A percentile compares a stretch with the other conserved stretches of the same genome.
Conservation (phyloP, 2,329 filamentous ascomycete genomes). For the Aspergillus alliaceus region DNA sequence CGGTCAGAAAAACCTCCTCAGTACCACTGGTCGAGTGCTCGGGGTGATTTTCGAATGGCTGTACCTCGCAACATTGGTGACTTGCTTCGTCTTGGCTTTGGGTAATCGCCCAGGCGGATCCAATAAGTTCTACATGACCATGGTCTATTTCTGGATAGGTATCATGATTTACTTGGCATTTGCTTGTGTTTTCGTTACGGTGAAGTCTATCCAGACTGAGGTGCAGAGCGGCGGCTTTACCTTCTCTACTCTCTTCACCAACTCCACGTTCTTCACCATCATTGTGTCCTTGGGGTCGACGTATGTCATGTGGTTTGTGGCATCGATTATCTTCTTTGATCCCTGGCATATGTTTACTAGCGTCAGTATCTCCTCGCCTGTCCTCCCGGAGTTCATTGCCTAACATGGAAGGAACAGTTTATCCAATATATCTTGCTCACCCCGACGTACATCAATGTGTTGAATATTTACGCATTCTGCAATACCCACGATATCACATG, state of each 20-base stretch:
- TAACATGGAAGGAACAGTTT: conserved; percentile 53
- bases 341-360: conserved; percentile 99
- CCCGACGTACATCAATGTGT: conserved; percentile 95
- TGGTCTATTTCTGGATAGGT: conserved; percentile 97
- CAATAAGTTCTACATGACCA: conserved; percentile 89
- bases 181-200: conserved; percentile 90
- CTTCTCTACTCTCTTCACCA: conserved; percentile 74
- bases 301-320: conserved; percentile 88
- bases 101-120: conserved; percentile 94
- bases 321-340: conserved; percentile 92
- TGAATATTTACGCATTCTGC: conserved; percentile 99
- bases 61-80: conserved; percentile 86
- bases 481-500: conserved; percentile 97
- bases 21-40: conserved; percentile 74
- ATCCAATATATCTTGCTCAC: conserved; percentile 92
- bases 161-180: conserved; percentile 97
- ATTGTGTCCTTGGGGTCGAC: conserved; percentile 91
- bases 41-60: conserved; percentile 94
- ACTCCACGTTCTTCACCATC: conserved; percentile 86
- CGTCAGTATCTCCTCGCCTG: conserved; percentile 33
- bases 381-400: neutral
- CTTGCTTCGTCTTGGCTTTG: conserved; percentile 91
- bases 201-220: conserved; percentile 76
- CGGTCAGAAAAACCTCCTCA: conserved; percentile 67
- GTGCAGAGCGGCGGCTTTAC: conserved; percentile 64